Percentiles rank a stretch among this genome's conserved stretches.
Conservation (phyloP, 2,329 filamentous ascomycete species). For the Spiromastix sp. region DNA sequence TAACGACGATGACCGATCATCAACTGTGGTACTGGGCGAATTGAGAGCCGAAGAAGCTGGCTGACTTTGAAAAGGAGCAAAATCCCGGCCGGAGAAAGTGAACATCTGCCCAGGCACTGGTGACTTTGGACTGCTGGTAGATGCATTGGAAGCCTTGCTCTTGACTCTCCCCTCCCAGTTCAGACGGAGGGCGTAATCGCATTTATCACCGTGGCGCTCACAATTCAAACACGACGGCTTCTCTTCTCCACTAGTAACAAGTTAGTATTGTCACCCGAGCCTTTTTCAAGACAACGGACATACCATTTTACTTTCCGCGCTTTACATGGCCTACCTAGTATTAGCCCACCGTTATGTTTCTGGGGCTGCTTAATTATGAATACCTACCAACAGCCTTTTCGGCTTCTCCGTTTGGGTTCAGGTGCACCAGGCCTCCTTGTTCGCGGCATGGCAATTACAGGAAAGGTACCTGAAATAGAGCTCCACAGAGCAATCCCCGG, state of each 20-base stretch:
- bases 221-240: constrained; percentile 65
- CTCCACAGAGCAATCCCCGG: no score
- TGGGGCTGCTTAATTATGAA: constrained; percentile 4
- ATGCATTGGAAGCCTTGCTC: constrained; percentile 2
- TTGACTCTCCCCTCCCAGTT: constrained; percentile 63
- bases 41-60: no score
- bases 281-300: constrained; percentile 5
- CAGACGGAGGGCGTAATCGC: constrained; percentile 70
- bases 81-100: not conserved
- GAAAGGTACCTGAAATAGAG: no score
- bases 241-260: constrained; percentile 51
- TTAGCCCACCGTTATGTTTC: constrained; percentile 7
- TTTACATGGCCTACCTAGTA: constrained; percentile 56
- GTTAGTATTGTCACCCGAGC: constrained; percentile 4
- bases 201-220: constrained; percentile 58
- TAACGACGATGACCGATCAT: no score
- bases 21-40: no score
- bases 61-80: not conserved
- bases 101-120: no score
- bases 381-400: constrained; percentile 53
- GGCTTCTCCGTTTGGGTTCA: constrained; percentile 51
- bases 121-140: not conserved
- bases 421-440: constrained; percentile 49
- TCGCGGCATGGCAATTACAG: no score
- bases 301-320: constrained; percentile 62